These are phyloP conservation scores for Avena insularis DNA, from an alignment of 176 grass and related monocot genomes.

Conservation along the genomic window DNA sequence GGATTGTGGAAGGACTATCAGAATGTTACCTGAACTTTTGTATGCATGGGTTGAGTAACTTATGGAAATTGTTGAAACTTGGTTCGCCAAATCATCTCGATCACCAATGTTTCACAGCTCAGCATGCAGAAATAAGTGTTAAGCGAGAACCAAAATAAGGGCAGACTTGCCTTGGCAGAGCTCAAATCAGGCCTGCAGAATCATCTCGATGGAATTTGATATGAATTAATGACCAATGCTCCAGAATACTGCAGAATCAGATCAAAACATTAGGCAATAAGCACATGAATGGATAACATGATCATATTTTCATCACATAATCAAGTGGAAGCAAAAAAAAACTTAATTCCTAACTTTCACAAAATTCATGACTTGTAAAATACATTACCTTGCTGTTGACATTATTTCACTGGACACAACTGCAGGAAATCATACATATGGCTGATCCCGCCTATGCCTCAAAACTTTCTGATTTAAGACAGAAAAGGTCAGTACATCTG, in stretches of 20 bases:
- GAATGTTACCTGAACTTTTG: constrained; percentile 82
- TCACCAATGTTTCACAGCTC: not conserved
- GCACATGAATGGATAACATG: constrained; percentile 18
- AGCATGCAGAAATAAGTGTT: not conserved
- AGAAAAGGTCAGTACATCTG: constrained; percentile 50
- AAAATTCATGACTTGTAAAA: constrained; percentile 28
- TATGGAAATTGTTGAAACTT: too few relatives aligned
- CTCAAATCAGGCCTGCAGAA: not conserved
- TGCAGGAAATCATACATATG: constrained; percentile 1
- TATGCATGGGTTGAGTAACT: constrained; percentile 47
- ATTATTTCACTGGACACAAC: not conserved
- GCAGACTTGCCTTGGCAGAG: not conserved
- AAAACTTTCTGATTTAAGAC: constrained; percentile 35
- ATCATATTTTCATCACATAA: constrained; percentile 9
- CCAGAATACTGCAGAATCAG: not conserved
- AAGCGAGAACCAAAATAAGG: constrained; percentile 6
- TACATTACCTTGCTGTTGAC: not conserved
- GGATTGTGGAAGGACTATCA: not conserved
- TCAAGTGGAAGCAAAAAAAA: not conserved
- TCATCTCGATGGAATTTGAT: constrained; percentile 12
- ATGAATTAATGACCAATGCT: not conserved
- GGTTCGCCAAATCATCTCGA: too few relatives aligned
- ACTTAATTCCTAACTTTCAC: not conserved
- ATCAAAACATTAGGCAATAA: not conserved
- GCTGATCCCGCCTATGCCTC: not conserved